phyloP scores from a whole-genome alignment of 2,329 filamentous ascomycete species.

The Colletotrichum sp. region DNA sequence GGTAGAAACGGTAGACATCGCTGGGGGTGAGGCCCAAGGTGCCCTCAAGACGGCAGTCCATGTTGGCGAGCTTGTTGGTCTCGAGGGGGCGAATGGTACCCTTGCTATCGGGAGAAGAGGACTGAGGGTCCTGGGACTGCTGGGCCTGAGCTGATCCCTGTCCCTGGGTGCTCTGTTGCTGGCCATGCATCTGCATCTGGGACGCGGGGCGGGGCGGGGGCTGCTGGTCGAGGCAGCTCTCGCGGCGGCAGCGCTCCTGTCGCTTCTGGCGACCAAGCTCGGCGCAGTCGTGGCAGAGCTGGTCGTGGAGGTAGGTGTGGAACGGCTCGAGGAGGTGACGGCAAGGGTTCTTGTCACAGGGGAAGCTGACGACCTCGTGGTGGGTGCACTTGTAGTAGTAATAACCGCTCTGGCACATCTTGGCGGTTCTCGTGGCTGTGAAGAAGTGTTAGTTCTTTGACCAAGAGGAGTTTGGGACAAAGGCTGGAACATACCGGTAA shows the following conservation, averaged over 20 bases:
- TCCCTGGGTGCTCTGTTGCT: not conserved
- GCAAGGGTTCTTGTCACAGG: not conserved
- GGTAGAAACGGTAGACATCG: not conserved
- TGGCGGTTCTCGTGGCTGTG: not conserved
- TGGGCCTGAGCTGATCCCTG: not conserved
- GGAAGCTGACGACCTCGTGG: constrained; percentile 11
- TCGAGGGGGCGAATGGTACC: constrained; percentile 13
- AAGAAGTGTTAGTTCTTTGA: not conserved
- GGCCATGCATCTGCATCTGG: not conserved
- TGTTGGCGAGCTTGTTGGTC: constrained; percentile 16
- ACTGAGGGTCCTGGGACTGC: not conserved
- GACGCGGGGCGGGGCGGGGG: not conserved
- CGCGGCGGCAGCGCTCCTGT: not conserved
- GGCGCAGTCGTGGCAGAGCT: constrained; percentile 21
- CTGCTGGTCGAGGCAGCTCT: not conserved
- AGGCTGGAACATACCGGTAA: not conserved
- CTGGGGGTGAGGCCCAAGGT: not conserved
- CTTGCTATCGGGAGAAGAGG: not conserved
- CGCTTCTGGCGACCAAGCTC: not conserved
- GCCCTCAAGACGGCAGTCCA: constrained; percentile 23
- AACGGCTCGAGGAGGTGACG: not conserved
- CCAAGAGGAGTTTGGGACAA: not conserved
- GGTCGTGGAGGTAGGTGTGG: constrained; percentile 7
- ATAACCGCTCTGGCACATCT: constrained; percentile 21
- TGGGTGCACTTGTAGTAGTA: constrained; percentile 23